Evolutionary conservation across 768 basidiomycete species (phyloP).

Genomic region (Tylopilus vinaceipallidus): DNA sequence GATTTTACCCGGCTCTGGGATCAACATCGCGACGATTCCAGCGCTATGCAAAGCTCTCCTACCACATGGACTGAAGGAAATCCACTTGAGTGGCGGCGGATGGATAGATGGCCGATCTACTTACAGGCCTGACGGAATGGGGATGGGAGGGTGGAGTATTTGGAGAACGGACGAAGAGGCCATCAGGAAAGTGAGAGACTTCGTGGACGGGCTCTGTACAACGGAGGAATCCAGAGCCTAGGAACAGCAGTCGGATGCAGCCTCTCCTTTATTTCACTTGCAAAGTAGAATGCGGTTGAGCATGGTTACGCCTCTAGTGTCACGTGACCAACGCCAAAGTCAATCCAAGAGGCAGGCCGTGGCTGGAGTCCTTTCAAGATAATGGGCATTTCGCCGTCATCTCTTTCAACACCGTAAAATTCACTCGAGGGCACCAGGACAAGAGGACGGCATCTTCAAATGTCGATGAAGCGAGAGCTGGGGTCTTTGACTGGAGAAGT

Average conservation of each 20-base stretch:
- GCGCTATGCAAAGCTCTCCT: slow-evolving; percentile 48
- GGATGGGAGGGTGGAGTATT: slow-evolving; percentile 73
- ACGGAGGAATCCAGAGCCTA: neutral
- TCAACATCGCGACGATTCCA: slow-evolving; percentile 56
- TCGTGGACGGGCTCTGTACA: slow-evolving; percentile 35
- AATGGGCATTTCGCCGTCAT: slow-evolving; percentile 33
- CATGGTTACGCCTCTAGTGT: slow-evolving; percentile 3
- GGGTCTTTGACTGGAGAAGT: slow-evolving; percentile 37
- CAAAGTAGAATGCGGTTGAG: too few relatives aligned
- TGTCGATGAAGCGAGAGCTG: slow-evolving; percentile 54
- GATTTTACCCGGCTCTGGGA: slow-evolving; percentile 76
- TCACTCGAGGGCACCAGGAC: slow-evolving; percentile 24
- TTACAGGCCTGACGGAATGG: slow-evolving; percentile 56
- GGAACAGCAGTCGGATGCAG: too few relatives aligned
- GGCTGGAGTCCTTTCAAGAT: slow-evolving; percentile 30
- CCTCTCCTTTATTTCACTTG: too few relatives aligned
- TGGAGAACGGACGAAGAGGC: slow-evolving; percentile 61
- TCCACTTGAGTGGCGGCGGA: slow-evolving; percentile 72
- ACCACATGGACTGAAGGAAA: slow-evolving; percentile 58
- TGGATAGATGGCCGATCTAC: slow-evolving; percentile 58
- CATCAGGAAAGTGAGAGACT: slow-evolving; percentile 50
- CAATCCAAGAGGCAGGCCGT: slow-evolving; percentile 14
- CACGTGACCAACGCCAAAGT: slow-evolving; percentile 29
- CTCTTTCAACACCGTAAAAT: slow-evolving; percentile 26
- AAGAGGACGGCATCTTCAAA: slow-evolving; percentile 17